Evolutionary conservation across 2,329 filamentous ascomycete genomes (phyloP).

Genomic region (Sodiomyces alkalinus): DNA sequence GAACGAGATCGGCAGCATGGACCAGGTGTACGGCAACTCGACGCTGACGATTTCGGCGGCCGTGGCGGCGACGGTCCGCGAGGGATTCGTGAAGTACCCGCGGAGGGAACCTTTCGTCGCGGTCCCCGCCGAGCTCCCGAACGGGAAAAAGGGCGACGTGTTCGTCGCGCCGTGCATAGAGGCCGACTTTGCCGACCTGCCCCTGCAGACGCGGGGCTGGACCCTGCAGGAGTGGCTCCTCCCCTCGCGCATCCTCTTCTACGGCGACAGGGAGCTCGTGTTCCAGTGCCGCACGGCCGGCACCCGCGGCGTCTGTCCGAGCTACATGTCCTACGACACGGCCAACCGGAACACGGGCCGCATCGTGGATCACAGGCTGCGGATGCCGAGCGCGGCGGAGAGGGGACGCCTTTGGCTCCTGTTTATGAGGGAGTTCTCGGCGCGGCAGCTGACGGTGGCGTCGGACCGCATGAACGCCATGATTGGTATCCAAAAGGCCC

Average conservation of each 20-base stretch:
- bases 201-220: constrained; percentile 1
- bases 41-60: constrained; percentile 4
- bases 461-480: not conserved
- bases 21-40: constrained; percentile 6
- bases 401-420: too few species aligned
- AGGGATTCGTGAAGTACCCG: not conserved
- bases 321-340: not conserved
- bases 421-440: not conserved
- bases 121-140: not conserved
- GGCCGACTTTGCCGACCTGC: not conserved
- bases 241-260: not conserved
- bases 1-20: constrained; percentile 7
- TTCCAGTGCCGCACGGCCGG: constrained; percentile 8
- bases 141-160: too few species aligned
- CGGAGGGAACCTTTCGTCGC: constrained; percentile 1
- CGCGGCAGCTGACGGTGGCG: not conserved
- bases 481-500: too few species aligned
- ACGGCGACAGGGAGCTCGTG: constrained; percentile 4
- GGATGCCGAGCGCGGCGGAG: not conserved
- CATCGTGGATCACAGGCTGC: not conserved
- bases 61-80: too few species aligned
- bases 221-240: constrained; percentile 3
- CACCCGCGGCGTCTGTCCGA: not conserved
- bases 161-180: not conserved
- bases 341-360: not conserved